A percentile compares a stretch with the other conserved stretches of the same genome.
phyloP scores from a whole-genome alignment of 768 basidiomycete species.

The Tricholoma flavovirens region DNA sequence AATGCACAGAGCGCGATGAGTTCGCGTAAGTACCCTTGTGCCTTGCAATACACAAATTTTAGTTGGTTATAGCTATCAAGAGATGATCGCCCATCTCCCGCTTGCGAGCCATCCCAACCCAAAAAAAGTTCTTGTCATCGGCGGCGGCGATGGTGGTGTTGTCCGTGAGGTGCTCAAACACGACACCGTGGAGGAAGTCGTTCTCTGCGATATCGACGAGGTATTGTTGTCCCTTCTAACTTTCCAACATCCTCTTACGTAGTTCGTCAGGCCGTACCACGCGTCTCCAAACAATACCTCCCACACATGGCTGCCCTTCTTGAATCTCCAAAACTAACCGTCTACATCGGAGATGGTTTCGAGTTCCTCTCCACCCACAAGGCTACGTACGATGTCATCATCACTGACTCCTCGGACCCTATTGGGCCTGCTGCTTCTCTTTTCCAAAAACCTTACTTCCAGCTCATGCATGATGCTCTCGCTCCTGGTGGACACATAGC shows the following conservation, averaged over 20 bases:
- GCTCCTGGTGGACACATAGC: conserved; percentile 88
- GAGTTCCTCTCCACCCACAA: conserved; percentile 90
- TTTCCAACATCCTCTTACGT: background rate
- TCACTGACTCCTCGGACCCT: conserved; percentile 98
- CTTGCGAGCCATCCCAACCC: conserved; percentile 95
- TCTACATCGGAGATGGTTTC: conserved; percentile 93
- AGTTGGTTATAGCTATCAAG: conserved; percentile 74
- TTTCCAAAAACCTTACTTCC: conserved; percentile 97
- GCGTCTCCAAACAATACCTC: conserved; percentile 89
- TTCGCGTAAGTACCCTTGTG: conserved; percentile 71
- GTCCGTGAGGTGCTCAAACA: conserved; percentile 97
- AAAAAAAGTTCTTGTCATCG: conserved; percentile 92
- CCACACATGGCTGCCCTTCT: conserved; percentile 91
- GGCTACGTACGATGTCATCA: conserved; percentile 90
- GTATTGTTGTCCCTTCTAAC: conserved; percentile 28
- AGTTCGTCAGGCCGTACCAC: conserved; percentile 70
- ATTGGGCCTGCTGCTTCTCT: conserved; percentile 92
- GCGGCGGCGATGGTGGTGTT: conserved; percentile 97
- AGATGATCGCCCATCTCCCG: conserved; percentile 99
- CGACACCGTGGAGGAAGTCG: conserved; percentile 82
- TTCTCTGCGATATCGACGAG: conserved; percentile 97
- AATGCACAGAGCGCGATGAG: conserved; percentile 97
- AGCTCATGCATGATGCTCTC: conserved; percentile 86
- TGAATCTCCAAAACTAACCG: conserved; percentile 71
- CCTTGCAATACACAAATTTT: conserved; percentile 1